These are phyloP conservation scores for Candida awuae DNA, from an alignment of 805 yeast genomes.

Conservation along the genomic window DNA sequence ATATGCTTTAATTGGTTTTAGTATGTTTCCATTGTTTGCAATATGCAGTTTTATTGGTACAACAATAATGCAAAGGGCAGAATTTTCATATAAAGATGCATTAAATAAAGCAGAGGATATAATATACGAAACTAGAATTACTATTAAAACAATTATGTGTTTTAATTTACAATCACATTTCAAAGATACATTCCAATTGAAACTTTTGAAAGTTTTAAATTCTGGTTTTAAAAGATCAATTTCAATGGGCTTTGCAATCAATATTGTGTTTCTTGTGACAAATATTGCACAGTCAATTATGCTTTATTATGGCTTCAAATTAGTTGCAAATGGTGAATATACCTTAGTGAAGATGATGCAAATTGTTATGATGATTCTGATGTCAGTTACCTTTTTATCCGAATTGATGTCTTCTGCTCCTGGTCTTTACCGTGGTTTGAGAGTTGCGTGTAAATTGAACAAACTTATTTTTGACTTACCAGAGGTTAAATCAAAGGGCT, in stretches of 20 bases:
- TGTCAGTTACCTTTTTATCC: conserved; percentile 61
- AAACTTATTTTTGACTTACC: conserved; percentile 29
- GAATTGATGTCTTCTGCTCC: conserved; percentile 62
- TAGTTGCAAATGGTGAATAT: conserved; percentile 57
- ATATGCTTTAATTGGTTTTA: conserved; percentile 70
- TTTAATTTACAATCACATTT: conserved; percentile 49
- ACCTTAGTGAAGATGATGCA: conserved; percentile 50
- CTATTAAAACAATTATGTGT: conserved; percentile 56
- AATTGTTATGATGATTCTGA: conserved; percentile 63
- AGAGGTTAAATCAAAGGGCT: conserved; percentile 33
- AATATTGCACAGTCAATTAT: conserved; percentile 61
- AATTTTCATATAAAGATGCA: conserved; percentile 49
- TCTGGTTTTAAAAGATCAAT: conserved; percentile 47
- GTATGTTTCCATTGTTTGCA: conserved; percentile 65
- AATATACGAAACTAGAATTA: conserved; percentile 44
- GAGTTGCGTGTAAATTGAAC: conserved; percentile 54
- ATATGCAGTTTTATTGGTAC: conserved; percentile 26
- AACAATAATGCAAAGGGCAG: conserved; percentile 36
- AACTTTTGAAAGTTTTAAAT: conserved; percentile 19
- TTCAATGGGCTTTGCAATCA: conserved; percentile 59
- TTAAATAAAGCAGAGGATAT: conserved; percentile 48
- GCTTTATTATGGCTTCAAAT: conserved; percentile 69
- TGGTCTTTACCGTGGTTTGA: conserved; percentile 67
- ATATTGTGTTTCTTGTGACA: conserved; percentile 45
- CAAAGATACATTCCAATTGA: conserved; percentile 27